A percentile compares a stretch with the other conserved stretches of the same genome.
These are phyloP conservation scores for Gonium pectorale DNA, from an alignment of 139 green algal species.

Conservation along the genomic window DNA sequence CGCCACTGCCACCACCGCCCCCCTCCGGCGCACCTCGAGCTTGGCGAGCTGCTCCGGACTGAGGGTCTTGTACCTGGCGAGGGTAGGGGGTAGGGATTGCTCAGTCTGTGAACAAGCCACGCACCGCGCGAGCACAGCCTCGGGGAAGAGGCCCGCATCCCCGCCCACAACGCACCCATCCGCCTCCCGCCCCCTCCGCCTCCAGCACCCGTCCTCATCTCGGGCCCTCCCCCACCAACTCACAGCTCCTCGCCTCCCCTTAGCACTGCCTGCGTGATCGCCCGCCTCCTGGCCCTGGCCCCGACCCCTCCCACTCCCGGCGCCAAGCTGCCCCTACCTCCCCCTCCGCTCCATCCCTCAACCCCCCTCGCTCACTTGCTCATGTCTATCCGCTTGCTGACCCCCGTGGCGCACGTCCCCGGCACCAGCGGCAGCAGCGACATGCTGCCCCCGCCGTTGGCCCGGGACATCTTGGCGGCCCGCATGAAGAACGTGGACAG, in stretches of 20 bases:
- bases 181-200: background rate
- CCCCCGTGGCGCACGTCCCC: constrained; percentile 73
- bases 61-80: constrained; percentile 77
- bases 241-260: background rate
- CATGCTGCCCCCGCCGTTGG: constrained; percentile 79
- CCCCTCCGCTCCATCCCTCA: background rate
- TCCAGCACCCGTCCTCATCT: background rate
- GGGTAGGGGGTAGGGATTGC: too few relatives aligned
- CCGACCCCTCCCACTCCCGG: background rate
- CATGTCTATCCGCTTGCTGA: constrained; percentile 63
- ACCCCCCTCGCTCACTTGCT: constrained; percentile 42
- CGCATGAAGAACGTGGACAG: constrained; percentile 83
- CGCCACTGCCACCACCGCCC: background rate
- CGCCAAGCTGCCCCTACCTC: background rate
- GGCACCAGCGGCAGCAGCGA: constrained; percentile 81
- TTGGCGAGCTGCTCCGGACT: constrained; percentile 79
- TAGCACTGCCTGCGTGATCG: too few relatives aligned
- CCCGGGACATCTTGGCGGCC: constrained; percentile 78
- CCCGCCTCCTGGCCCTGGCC: too few relatives aligned
- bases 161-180: too few relatives aligned
- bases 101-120: too few relatives aligned
- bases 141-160: too few relatives aligned
- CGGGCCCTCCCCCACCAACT: background rate
- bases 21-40: constrained; percentile 57
- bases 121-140: too few relatives aligned